Base-by-base conservation (phyloP, 1,139 yeast species). In the Chernovozyma sophiae-reginae region DNA sequence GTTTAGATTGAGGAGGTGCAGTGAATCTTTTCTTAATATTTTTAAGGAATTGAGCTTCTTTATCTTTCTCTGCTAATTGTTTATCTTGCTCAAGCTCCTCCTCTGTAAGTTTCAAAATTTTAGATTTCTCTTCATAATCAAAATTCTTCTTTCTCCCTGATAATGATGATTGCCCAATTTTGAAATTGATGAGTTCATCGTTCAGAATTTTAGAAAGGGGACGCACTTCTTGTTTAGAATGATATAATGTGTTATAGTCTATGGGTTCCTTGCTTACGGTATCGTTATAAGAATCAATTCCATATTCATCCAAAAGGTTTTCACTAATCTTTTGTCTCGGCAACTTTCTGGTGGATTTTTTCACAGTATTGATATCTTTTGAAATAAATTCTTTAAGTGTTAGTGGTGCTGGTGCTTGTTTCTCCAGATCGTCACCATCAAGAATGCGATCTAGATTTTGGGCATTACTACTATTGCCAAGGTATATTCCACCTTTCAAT, bases 271-370 rank as follows among this genome's bases (percentile, higher is more conserved):
- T 32, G 13, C 45, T 54, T 1, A 58, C 51, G 1, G 66, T 56
- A 4, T 63, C 57, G 6, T 45, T 35, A 40, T 66, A 65, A 36
- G 56, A 53, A 2, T 51, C 56, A 13, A 70, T 41, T 0, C 74
- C 75, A 44, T 70, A 70, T 37, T 70, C 75, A 36, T 58, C 65
- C 15, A 67, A 48, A 31, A 69, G 53, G 39, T 65, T 61, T 18
- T 62, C 68, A 3, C 62, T 47, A 34, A 61, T 43, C 35, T 60
- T 62, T 25, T 56, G 52, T 11, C 48, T 53, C 20, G 68, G 59
- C 26, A 65, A 40, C 39, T 62, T 65, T 14, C 72, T 45, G 31
- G 47, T 62, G 33, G 54, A 54, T 23, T 53, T 49, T 26, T 44
- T 48, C 31, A 45, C 47, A 38, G 40, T 40, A 20, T 32, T 43